Conservation (phyloP, 176 grass and related monocot genomes). For the Saccharum spontaneum region DNA sequence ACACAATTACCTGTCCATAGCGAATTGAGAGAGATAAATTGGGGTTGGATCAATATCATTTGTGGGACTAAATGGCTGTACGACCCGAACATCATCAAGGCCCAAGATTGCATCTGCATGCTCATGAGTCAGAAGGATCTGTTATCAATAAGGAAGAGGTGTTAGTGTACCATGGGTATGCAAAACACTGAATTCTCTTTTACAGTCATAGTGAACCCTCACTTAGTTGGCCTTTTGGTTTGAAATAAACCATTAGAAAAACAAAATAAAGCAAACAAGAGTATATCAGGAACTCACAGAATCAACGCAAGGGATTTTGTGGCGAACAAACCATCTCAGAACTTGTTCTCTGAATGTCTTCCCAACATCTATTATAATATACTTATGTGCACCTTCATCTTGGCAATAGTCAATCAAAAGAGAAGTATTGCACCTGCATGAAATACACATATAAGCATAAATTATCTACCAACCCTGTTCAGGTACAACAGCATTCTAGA, state of each 20-base stretch:
- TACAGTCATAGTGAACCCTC: not conserved
- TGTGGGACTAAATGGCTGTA: constrained; percentile 72
- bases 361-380: constrained; percentile 93
- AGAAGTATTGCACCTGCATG: constrained; percentile 86
- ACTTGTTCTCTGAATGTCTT: constrained; percentile 97
- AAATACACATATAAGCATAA: constrained; percentile 19
- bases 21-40: constrained; percentile 77
- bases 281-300: constrained; percentile 57
- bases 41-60: constrained; percentile 95
- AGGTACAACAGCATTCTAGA: not conserved
- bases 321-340: constrained; percentile 86
- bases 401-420: constrained; percentile 94
- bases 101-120: constrained; percentile 92
- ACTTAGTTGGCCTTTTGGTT: not conserved
- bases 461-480: not conserved
- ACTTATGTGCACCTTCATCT: constrained; percentile 62
- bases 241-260: constrained; percentile 17
- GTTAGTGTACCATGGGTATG: constrained; percentile 24
- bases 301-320: constrained; percentile 92
- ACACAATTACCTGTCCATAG: constrained; percentile 81
- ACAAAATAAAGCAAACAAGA: constrained; percentile 16
- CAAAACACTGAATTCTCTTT: constrained; percentile 2
- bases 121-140: constrained; percentile 98
- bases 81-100: constrained; percentile 85
- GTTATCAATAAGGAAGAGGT: constrained; percentile 22